Evolutionary conservation across 495 filamentous ascomycete species (phyloP).

Genomic region (Penicillium pancosmium): DNA sequence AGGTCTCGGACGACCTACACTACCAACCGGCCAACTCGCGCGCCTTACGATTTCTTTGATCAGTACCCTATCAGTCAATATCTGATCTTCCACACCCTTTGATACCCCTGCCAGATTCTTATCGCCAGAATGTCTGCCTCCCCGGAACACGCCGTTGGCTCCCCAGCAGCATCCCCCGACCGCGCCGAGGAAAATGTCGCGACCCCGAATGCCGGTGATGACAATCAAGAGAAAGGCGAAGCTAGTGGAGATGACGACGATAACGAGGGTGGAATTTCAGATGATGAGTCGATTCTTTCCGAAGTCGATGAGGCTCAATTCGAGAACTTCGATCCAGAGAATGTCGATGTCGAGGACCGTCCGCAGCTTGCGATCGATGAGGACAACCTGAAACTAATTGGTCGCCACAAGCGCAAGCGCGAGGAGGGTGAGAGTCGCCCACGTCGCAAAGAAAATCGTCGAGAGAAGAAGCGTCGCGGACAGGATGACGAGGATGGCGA

Average conservation of each 20-base stretch:
- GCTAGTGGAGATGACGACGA: conserved; percentile 8
- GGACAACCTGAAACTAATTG: conserved; percentile 75
- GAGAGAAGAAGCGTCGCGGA: conserved; percentile 73
- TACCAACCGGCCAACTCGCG: neutral
- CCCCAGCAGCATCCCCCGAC: conserved; percentile 26
- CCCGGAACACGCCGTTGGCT: conserved; percentile 33
- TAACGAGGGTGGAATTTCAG: conserved; percentile 52
- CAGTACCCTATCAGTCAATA: neutral
- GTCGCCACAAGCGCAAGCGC: conserved; percentile 80
- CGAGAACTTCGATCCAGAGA: conserved; percentile 82
- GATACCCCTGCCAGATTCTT: neutral
- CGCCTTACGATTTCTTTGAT: conserved; percentile 3
- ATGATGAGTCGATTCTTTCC: conserved; percentile 84
- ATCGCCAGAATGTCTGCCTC: conserved; percentile 43
- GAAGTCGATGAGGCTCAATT: conserved; percentile 97
- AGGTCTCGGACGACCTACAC: neutral
- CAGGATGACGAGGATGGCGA: conserved; percentile 55
- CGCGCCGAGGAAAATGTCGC: conserved; percentile 29
- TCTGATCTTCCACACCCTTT: neutral
- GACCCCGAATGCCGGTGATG: conserved; percentile 30
- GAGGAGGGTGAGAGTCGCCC: conserved; percentile 58
- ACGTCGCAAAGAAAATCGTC: conserved; percentile 74
- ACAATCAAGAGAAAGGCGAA: conserved; percentile 4
- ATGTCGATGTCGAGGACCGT: conserved; percentile 75
- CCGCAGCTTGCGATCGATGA: conserved; percentile 83